A percentile compares a stretch with the other conserved stretches of the same genome.
Conservation (phyloP, 805 yeast genomes). For the Isabelozyma rhagii region DNA sequence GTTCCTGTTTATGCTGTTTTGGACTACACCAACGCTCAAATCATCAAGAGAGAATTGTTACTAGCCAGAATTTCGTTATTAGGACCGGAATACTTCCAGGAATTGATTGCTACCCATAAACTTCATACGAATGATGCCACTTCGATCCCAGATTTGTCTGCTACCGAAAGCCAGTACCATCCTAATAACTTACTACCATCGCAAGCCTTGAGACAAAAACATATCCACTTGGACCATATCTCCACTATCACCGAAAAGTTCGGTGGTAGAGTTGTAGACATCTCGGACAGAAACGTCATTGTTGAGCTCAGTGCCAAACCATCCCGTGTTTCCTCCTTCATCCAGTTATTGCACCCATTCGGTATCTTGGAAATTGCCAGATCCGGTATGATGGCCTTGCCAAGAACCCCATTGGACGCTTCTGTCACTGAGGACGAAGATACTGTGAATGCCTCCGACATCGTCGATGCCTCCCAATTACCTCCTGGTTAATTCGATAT, state of each 20-base stretch:
- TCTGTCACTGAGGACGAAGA: constrained; percentile 46
- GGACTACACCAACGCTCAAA: constrained; percentile 87
- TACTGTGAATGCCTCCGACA: constrained; percentile 54
- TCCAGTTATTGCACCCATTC: constrained; percentile 88
- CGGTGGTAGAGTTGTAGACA: constrained; percentile 91
- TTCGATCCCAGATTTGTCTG: constrained; percentile 42
- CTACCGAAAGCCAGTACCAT: constrained; percentile 57
- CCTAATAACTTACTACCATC: constrained; percentile 88
- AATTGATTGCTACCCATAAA: constrained; percentile 82
- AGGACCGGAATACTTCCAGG: constrained; percentile 98
- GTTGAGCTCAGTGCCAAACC: constrained; percentile 96
- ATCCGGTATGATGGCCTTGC: constrained; percentile 98
- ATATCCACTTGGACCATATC: constrained; percentile 81
- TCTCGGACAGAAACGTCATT: constrained; percentile 88
- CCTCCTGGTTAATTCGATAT: constrained; percentile 95
- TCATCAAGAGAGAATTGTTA: constrained; percentile 85
- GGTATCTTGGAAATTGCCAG: constrained; percentile 96
- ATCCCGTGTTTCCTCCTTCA: constrained; percentile 78
- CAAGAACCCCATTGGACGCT: constrained; percentile 84
- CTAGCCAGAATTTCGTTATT: constrained; percentile 88
- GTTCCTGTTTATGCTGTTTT: constrained; percentile 98
- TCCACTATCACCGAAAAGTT: constrained; percentile 77
- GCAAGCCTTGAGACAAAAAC: constrained; percentile 92
- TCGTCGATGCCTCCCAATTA: constrained; percentile 82
- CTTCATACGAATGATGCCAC: constrained; percentile 38